Evolutionary conservation across 1,284 basidiomycete species (phyloP).

Genomic region (Xerocomus minutiporus): DNA sequence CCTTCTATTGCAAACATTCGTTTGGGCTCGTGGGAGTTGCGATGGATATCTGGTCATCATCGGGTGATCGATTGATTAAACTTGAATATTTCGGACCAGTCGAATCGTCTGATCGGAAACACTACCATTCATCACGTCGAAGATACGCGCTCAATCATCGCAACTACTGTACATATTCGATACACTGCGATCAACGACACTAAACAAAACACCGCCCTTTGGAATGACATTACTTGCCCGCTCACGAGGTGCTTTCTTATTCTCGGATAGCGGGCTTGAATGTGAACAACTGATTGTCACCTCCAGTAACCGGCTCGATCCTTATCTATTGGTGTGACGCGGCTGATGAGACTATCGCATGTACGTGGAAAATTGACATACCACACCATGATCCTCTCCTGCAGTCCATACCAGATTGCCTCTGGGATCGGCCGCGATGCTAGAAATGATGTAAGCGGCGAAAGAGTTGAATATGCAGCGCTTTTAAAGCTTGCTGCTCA

Average conservation of each 20-base stretch:
- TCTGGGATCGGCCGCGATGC: not conserved
- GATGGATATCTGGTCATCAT: too few species aligned
- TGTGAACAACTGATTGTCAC: not conserved
- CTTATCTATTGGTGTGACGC: not conserved
- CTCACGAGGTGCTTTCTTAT: too few species aligned
- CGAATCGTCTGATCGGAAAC: too few species aligned
- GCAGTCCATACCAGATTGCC: not conserved
- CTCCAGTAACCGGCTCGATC: not conserved
- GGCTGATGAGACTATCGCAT: not conserved
- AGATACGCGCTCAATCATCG: too few species aligned
- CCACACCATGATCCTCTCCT: not conserved
- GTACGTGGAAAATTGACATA: not conserved
- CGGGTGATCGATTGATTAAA: too few species aligned
- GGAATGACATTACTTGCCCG: not conserved
- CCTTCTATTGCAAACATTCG: too few species aligned
- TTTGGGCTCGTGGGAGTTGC: too few species aligned
- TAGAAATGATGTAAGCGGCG: not conserved
- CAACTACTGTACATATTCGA: too few species aligned
- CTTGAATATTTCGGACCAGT: too few species aligned
- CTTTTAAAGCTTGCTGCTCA: not conserved
- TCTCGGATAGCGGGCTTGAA: not conserved
- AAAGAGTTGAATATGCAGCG: not conserved
- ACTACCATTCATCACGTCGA: too few species aligned
- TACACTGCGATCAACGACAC: not conserved
- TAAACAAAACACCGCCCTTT: not conserved